Conservation (phyloP, 345 rosid species). For the Erucastrum elatum region DNA sequence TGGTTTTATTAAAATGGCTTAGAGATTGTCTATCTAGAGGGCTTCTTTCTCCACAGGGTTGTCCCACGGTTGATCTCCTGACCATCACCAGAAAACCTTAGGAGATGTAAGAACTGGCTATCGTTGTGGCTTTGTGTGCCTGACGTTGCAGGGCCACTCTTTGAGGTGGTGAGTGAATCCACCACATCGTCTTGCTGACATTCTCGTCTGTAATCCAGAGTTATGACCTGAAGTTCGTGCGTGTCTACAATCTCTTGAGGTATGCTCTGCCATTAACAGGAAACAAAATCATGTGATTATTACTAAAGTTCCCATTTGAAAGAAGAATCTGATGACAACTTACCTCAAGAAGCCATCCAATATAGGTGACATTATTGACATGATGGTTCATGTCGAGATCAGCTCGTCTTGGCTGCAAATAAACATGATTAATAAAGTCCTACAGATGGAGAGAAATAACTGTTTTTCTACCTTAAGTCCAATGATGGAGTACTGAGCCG, state of each 20-base stretch:
- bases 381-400: conserved; percentile 99
- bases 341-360: conserved; percentile 96
- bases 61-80: conserved; percentile 89
- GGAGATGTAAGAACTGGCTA: conserved; percentile 67
- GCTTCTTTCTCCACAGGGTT: conserved; percentile 84
- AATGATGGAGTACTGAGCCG: conserved; percentile 59
- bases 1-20: background rate
- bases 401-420: conserved; percentile 74
- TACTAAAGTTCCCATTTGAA: background rate
- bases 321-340: background rate
- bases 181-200: conserved; percentile 84
- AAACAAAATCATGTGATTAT: conserved; percentile 5
- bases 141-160: conserved; percentile 59
- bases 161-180: conserved; percentile 76
- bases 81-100: conserved; percentile 73
- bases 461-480: conserved; percentile 50
- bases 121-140: conserved; percentile 35
- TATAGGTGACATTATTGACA: conserved; percentile 83
- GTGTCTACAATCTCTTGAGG: conserved; percentile 86
- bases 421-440: conserved; percentile 4
- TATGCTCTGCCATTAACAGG: conserved; percentile 65
- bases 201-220: conserved; percentile 88
- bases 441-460: no score
- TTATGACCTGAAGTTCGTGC: conserved; percentile 79
- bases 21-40: conserved; percentile 36